A percentile compares a stretch with the other conserved stretches of the same genome.
These are phyloP conservation scores for Pseudogymnoascus sp. DNA, from an alignment of 2,329 filamentous ascomycete species.

Conservation along the genomic window DNA sequence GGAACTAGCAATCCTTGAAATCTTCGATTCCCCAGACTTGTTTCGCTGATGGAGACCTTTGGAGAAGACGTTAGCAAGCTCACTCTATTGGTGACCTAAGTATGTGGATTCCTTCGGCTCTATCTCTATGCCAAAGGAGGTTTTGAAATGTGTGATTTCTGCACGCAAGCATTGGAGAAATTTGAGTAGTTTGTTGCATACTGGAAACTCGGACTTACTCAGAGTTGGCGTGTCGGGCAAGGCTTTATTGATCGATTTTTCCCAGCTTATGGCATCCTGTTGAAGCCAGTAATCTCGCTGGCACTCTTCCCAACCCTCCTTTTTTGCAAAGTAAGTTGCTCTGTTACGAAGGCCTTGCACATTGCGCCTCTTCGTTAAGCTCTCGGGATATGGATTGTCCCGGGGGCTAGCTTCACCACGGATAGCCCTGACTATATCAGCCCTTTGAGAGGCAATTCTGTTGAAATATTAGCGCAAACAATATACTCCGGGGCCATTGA, in stretches of 20 bases:
- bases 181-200: neutral
- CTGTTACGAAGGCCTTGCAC: conserved; percentile 1
- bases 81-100: neutral
- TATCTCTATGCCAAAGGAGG: neutral
- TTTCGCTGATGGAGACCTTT: neutral
- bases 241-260: neutral
- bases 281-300: neutral
- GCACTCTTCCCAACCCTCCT: neutral
- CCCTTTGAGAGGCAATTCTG: neutral
- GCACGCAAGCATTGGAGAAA: neutral
- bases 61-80: neutral
- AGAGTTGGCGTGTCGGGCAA: neutral
- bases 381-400: neutral
- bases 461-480: neutral
- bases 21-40: neutral
- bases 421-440: neutral
- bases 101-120: neutral
- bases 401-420: neutral
- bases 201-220: neutral
- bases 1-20: neutral
- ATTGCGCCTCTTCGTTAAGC: neutral
- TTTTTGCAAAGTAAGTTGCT: conserved; percentile 4
- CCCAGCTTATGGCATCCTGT: conserved; percentile 1
- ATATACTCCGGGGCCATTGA: neutral
- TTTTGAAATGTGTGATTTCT: neutral